Base-by-base conservation (phyloP, 768 basidiomycete genomes). In the Hortiboletus flavorubellus region DNA sequence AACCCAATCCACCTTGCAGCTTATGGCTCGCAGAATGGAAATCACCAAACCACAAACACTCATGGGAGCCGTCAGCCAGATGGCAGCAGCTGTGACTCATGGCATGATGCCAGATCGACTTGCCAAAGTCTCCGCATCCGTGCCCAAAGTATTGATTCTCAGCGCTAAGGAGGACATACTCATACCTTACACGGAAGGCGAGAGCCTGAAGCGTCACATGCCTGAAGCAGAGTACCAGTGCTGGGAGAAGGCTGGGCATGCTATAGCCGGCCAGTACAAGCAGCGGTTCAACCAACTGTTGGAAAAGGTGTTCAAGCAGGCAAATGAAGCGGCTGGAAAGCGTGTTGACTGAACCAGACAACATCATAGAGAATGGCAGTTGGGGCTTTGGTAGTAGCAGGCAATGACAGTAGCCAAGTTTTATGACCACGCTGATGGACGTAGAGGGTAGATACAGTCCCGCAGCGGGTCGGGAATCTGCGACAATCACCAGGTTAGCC, bases 151-250 rank as follows among this genome's bases (percentile, higher is more conserved):
- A 8, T 61, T 77, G 31, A 84, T 82, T 35, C 63, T 90, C n/a
- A 87, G 85, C 0, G 90, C 87, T 3, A 83, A 87, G 55, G 68
- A 81, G 2, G 90, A 91, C 63, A 58, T 79, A 46, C 68, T 92
- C 3, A 77, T 92, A 9, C 61, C 72, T 15, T 75, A 81, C 0
- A 57, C 61, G 8, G 80, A 86, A 51, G 86, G 84, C 23, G 60
- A 67, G 8, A 68, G 75, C 21, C 64, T 92, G 21, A 82, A 83
- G 65, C 66, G 66, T 10, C 61, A 72, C 38, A 91, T 91, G 87
- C 71, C 76, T 1, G 73, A 78, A 48, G 80, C 82, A 0, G 81
- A 83, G 58, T 71, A 83, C 39, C 67, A 81, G n/a, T 67, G 75
- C 51, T 89, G 84, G 83, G 66, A 79, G 49, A 73, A 72, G 2